phyloP scores from a whole-genome alignment of 129 eudicot genomes.

The Daucus carota region DH1_v3.0 NC_030385.2:41421501-41422000 shows the following conservation, averaged over 20 bases:
- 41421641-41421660: not conserved
- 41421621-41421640: conserved; percentile 23
- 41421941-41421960: too few species aligned
- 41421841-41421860: not conserved
- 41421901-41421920: too few species aligned
- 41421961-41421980: too few species aligned
- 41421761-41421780: conserved; percentile 1
- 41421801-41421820: not conserved
- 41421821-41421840: not conserved
- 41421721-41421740: not conserved
- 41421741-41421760: not conserved
- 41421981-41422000: too few species aligned
- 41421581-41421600: conserved; percentile 43
- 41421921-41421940: too few species aligned
- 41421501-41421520: conserved; percentile 70
- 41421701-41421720: not conserved
- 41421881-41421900: too few species aligned
- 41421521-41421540: conserved; percentile 80
- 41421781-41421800: not conserved
- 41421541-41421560: conserved; percentile 90
- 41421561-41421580: conserved; percentile 84
- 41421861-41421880: not conserved
- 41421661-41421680: conserved; percentile 1
- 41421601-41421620: conserved; percentile 55
- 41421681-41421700: not conserved